Evolutionary conservation across 116 monocot genomes (phyloP).

Genomic region (Iris pallida): DNA sequence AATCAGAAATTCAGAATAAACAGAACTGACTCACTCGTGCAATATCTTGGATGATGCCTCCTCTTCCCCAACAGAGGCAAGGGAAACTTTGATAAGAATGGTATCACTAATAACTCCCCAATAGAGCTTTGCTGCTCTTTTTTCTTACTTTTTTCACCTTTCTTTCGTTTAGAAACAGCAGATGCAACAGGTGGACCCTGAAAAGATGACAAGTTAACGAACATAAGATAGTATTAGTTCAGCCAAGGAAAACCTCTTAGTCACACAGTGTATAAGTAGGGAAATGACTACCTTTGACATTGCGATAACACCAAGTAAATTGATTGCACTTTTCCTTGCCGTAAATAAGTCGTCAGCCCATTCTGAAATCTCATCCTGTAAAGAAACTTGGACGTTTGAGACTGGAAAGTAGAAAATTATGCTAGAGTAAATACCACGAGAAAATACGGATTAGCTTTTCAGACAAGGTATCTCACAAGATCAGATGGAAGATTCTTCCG

Average conservation of each 20-base stretch:
- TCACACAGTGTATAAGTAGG: neutral
- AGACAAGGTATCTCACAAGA: conserved; percentile 34
- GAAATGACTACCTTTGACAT: conserved; percentile 56
- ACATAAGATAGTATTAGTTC: neutral
- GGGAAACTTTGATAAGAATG: conserved; percentile 72
- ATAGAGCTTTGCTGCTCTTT: conserved; percentile 39
- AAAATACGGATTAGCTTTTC: conserved; percentile 4
- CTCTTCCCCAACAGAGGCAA: conserved; percentile 34
- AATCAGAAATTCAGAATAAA: too few species aligned
- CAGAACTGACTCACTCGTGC: conserved; percentile 47
- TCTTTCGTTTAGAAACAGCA: conserved; percentile 60
- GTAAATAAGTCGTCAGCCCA: conserved; percentile 74
- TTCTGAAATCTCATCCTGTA: conserved; percentile 63
- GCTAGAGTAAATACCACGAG: neutral
- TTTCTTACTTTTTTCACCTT: conserved; percentile 50
- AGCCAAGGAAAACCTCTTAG: conserved; percentile 1
- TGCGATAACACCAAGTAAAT: conserved; percentile 69
- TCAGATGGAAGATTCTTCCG: conserved; percentile 73
- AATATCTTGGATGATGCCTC: conserved; percentile 31
- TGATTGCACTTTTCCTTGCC: conserved; percentile 72
- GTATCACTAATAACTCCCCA: conserved; percentile 65
- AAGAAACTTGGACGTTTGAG: conserved; percentile 2
- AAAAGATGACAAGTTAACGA: neutral
- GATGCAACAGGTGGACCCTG: conserved; percentile 63
- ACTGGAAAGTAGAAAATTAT: neutral